Evolutionary conservation across 306 rosid species (phyloP).

Genomic region (Fagus crenata): DNA sequence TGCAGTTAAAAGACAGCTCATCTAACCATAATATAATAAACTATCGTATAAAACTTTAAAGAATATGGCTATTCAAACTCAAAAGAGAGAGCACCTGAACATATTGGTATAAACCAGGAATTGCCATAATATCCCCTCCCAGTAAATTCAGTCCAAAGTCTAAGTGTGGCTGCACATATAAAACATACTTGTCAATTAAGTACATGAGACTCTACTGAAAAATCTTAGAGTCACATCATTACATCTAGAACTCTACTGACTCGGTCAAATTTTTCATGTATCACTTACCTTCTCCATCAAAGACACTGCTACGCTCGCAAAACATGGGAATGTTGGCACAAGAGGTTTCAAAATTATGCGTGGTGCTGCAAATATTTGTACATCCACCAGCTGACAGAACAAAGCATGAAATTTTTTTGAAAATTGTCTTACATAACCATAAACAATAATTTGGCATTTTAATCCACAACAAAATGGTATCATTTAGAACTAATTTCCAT

Average conservation of each 20-base stretch:
- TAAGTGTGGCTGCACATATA: slow-evolving; percentile 31
- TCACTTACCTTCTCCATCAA: slow-evolving; percentile 39
- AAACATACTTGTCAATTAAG: not conserved
- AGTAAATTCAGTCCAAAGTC: slow-evolving; percentile 38
- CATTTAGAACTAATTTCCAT: not conserved
- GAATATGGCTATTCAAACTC: not conserved
- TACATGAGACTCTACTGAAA: not conserved
- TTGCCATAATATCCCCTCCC: slow-evolving; percentile 39
- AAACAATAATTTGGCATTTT: not conserved
- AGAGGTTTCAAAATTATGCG: slow-evolving; percentile 35
- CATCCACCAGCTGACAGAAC: slow-evolving; percentile 28
- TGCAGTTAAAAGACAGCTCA: not conserved
- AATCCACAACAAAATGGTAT: not conserved
- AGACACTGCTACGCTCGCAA: slow-evolving; percentile 28
- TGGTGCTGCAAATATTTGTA: slow-evolving; percentile 32
- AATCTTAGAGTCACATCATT: not conserved
- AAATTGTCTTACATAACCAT: not conserved
- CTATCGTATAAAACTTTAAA: not conserved
- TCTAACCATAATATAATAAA: not conserved
- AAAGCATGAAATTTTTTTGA: not conserved
- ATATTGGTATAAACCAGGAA: slow-evolving; percentile 33
- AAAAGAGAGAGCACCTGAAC: slow-evolving; percentile 22
- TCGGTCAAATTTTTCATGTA: not conserved
- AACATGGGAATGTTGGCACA: slow-evolving; percentile 40
- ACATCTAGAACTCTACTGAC: not conserved